Conservation (phyloP, 2,329 filamentous ascomycete species). For the Passalora sequoiae region DNA sequence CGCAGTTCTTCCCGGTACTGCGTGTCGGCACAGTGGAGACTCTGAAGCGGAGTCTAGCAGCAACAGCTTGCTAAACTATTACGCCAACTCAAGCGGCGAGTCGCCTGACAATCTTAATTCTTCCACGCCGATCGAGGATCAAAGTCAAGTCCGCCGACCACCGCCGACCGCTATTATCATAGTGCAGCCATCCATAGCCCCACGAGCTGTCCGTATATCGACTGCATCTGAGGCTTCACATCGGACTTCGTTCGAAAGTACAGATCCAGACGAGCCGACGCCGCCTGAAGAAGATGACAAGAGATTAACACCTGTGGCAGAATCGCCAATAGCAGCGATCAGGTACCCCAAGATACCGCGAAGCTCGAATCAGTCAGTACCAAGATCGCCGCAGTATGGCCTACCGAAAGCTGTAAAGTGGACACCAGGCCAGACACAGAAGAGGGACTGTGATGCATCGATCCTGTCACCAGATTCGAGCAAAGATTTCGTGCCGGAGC, state of each 20-base stretch:
- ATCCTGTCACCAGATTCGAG: neutral
- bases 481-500: neutral
- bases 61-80: slow-evolving; percentile 29
- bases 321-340: slow-evolving; percentile 42
- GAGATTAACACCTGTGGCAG: slow-evolving; percentile 40
- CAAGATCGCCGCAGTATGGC: slow-evolving; percentile 29
- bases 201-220: slow-evolving; percentile 20
- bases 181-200: slow-evolving; percentile 23
- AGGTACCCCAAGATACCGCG: slow-evolving; percentile 47
- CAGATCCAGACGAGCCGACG: slow-evolving; percentile 42
- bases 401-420: slow-evolving; percentile 9
- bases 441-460: neutral
- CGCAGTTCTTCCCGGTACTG: too few species aligned
- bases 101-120: slow-evolving; percentile 21
- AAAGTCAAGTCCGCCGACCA: slow-evolving; percentile 20
- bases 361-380: slow-evolving; percentile 43
- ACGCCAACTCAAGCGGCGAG: slow-evolving; percentile 28
- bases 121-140: slow-evolving; percentile 24
- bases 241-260: slow-evolving; percentile 44
- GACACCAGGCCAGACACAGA: neutral
- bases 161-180: slow-evolving; percentile 22
- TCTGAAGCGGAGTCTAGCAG: slow-evolving; percentile 13
- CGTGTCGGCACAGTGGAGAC: slow-evolving; percentile 1
- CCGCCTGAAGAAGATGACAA: slow-evolving; percentile 42
- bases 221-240: slow-evolving; percentile 32